phyloP scores from a whole-genome alignment of 257 asterid genomes.

The Przewalskia tangutica region DNA sequence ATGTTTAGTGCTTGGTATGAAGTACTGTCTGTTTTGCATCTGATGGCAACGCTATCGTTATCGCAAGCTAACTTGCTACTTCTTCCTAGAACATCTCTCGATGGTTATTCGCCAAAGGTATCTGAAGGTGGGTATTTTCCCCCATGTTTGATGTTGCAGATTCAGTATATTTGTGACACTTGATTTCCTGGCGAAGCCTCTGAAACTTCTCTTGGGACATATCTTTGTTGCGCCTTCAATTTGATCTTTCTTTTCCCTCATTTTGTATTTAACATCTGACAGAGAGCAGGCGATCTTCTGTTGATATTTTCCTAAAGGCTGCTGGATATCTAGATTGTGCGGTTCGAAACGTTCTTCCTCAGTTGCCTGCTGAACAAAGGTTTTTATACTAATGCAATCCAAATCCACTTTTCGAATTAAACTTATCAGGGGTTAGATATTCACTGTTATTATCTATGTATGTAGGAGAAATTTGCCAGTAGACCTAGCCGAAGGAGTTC shows the following conservation, averaged over 20 bases:
- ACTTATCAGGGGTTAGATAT: constrained; percentile 1
- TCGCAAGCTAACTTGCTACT: constrained; percentile 88
- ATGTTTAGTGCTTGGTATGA: constrained; percentile 90
- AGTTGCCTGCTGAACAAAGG: constrained; percentile 78
- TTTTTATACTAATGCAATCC: constrained; percentile 8
- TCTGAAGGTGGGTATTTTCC: constrained; percentile 68
- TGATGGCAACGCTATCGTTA: constrained; percentile 81
- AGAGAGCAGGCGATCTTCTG: constrained; percentile 83
- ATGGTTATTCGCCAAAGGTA: constrained; percentile 83
- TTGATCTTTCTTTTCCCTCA: constrained; percentile 4
- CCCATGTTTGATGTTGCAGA: not conserved
- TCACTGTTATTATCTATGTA: constrained; percentile 13
- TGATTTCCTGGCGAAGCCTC: not conserved
- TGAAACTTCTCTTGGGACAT: not conserved
- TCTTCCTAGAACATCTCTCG: constrained; percentile 79
- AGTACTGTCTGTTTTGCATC: constrained; percentile 86
- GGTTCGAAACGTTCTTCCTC: constrained; percentile 80
- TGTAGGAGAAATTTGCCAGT: constrained; percentile 84
- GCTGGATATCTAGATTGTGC: constrained; percentile 99
- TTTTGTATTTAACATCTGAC: constrained; percentile 11
- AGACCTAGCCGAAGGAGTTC: constrained; percentile 95
- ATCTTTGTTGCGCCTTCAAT: constrained; percentile 3
- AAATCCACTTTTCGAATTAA: not conserved
- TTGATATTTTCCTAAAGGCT: constrained; percentile 84
- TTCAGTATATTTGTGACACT: not conserved